These are phyloP conservation scores for Arachnopeziza araneosa DNA, from an alignment of 2,329 filamentous ascomycete genomes.

Conservation along the genomic window DNA sequence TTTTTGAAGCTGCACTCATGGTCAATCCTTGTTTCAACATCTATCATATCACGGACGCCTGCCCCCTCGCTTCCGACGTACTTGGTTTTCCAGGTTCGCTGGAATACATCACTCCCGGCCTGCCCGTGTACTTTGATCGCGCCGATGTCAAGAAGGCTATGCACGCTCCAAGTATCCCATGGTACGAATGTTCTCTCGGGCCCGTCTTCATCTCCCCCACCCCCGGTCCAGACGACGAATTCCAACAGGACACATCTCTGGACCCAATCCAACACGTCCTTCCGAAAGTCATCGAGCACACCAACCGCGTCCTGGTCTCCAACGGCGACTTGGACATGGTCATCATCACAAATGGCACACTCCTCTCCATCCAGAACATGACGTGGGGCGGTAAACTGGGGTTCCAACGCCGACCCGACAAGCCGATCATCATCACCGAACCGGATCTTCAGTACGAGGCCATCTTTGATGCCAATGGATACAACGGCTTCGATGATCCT, in stretches of 20 bases:
- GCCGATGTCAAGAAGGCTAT: not conserved
- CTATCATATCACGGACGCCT: conserved; percentile 41
- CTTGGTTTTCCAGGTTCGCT: conserved; percentile 30
- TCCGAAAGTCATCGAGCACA: conserved; percentile 1
- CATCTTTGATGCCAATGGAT: not conserved
- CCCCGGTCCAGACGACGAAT: not conserved
- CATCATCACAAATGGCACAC: conserved; percentile 52
- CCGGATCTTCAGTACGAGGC: not conserved
- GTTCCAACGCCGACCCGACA: conserved; percentile 40
- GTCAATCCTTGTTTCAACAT: conserved; percentile 45
- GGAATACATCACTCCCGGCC: not conserved
- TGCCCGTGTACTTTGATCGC: not conserved
- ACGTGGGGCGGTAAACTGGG: conserved; percentile 57
- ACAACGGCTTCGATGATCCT: conserved; percentile 45
- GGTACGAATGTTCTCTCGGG: not conserved
- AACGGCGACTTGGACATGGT: conserved; percentile 39
- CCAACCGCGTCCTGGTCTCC: conserved; percentile 1
- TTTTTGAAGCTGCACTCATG: conserved; percentile 17
- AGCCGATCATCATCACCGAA: conserved; percentile 12
- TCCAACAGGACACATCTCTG: not conserved
- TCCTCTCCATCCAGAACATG: conserved; percentile 62
- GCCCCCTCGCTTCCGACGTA: conserved; percentile 36
- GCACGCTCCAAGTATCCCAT: not conserved
- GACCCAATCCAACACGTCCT: conserved; percentile 4
- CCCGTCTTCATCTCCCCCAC: not conserved